phyloP scores from a whole-genome alignment of 164 flowering plant species.

The Kalanchoe fedtschenkoi region DNA sequence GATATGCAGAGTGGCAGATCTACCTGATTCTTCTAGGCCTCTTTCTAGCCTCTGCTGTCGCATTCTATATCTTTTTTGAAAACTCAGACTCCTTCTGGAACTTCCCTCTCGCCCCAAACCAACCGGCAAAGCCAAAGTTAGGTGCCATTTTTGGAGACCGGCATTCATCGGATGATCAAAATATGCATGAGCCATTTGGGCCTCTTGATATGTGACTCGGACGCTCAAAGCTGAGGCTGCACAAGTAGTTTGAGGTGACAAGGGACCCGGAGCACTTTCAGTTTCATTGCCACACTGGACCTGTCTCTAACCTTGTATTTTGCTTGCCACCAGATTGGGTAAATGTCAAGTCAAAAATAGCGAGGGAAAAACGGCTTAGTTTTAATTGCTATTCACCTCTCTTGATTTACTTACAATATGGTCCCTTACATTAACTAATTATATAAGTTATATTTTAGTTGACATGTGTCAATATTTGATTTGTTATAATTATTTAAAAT shows the following conservation, averaged over 20 bases:
- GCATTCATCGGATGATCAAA: conserved; percentile 47
- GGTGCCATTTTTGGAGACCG: conserved; percentile 33
- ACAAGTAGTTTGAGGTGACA: not conserved
- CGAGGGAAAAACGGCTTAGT: no score
- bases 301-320: not conserved
- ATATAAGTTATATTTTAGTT: no score
- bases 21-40: conserved; percentile 64
- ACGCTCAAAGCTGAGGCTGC: not conserved
- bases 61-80: conserved; percentile 61
- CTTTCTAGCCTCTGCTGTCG: conserved; percentile 63
- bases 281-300: not conserved
- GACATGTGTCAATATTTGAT: no score
- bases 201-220: conserved; percentile 42
- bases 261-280: not conserved
- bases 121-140: conserved; percentile 32
- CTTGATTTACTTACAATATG: no score
- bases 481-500: no score
- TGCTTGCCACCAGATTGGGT: no score
- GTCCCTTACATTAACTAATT: no score
- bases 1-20: conserved; percentile 83
- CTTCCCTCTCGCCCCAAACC: conserved; percentile 43
- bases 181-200: conserved; percentile 36
- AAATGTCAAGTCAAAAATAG: no score
- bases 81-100: conserved; percentile 93
- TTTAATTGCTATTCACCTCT: no score